Conservation (phyloP, 2,329 filamentous ascomycete genomes). For the Aspergillus novoparasiticus region DNA sequence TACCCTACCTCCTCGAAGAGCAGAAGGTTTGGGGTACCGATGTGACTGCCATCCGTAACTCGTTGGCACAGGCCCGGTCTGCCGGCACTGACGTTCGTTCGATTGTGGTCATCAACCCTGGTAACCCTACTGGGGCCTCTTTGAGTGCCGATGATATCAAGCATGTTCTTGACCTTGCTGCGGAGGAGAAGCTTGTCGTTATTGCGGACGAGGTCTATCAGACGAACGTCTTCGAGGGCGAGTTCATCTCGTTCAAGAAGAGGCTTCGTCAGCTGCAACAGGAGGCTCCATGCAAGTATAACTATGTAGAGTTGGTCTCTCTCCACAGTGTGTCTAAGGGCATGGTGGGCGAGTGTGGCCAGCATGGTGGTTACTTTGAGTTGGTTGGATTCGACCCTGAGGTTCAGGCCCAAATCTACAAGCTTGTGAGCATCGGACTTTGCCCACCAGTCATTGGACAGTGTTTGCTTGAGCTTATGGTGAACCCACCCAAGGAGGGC, state of each 20-base stretch:
- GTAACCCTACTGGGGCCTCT: constrained; percentile 92
- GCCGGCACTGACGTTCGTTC: constrained; percentile 85
- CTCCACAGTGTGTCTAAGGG: constrained; percentile 95
- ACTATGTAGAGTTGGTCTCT: constrained; percentile 83
- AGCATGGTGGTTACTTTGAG: constrained; percentile 97
- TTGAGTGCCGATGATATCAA: constrained; percentile 78
- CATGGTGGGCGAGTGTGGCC: constrained; percentile 98
- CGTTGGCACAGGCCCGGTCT: constrained; percentile 72
- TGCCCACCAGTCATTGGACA: constrained; percentile 95
- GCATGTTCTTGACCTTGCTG: constrained; percentile 82
- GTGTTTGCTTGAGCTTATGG: constrained; percentile 96
- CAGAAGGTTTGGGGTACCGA: constrained; percentile 84
- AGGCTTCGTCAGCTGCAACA: constrained; percentile 79
- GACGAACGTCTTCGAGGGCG: constrained; percentile 93
- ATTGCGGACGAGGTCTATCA: constrained; percentile 99
- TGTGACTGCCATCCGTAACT: constrained; percentile 71
- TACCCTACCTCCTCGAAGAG: constrained; percentile 95
- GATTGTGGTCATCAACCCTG: constrained; percentile 97
- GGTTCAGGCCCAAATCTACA: constrained; percentile 94
- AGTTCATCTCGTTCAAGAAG: constrained; percentile 95
- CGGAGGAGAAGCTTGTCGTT: constrained; percentile 80
- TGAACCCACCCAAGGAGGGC: constrained; percentile 85
- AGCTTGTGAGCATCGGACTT: constrained; percentile 95
- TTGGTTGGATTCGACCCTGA: constrained; percentile 82
- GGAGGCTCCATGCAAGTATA: constrained; percentile 72